A percentile compares a stretch with the other conserved stretches of the same genome.
Evolutionary conservation across 208 protist genomes (phyloP).

Genomic region (Crithidia fasciculata): DNA sequence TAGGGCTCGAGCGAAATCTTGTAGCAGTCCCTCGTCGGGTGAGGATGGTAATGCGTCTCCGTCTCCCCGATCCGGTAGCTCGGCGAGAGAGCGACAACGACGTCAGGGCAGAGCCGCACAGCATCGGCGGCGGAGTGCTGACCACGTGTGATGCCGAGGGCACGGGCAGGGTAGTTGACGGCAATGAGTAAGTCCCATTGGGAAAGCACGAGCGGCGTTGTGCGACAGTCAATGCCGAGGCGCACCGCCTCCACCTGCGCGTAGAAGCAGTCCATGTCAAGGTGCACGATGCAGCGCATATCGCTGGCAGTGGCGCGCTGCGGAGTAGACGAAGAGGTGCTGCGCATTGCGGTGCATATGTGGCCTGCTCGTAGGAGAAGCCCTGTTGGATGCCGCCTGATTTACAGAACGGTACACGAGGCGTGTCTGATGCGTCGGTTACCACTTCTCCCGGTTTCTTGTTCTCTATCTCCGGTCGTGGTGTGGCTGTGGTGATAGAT

Average conservation of each 20-base stretch:
- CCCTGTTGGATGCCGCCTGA: too few relatives aligned
- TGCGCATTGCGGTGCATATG: too few relatives aligned
- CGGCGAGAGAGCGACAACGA: constrained; percentile 49
- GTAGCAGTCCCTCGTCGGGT: constrained; percentile 45
- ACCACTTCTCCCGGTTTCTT: too few relatives aligned
- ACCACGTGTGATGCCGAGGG: constrained; percentile 72
- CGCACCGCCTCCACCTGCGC: constrained; percentile 89
- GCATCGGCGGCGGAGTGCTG: constrained; percentile 47
- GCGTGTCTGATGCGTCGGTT: too few relatives aligned
- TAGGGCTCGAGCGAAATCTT: constrained; percentile 90
- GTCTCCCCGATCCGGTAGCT: constrained; percentile 70
- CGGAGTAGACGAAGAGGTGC: too few relatives aligned
- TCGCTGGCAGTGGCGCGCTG: too few relatives aligned
- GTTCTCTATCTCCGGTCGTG: too few relatives aligned
- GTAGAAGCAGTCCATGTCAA: constrained; percentile 95
- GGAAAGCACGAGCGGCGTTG: constrained; percentile 62
- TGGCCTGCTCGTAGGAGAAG: too few relatives aligned
- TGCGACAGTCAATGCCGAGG: constrained; percentile 82
- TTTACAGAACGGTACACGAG: too few relatives aligned
- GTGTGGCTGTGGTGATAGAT: too few relatives aligned
- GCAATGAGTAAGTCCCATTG: constrained; percentile 89
- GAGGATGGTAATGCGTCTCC: constrained; percentile 53
- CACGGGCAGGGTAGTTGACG: constrained; percentile 92
- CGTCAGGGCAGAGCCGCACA: constrained; percentile 44
- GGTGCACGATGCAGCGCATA: constrained; percentile 76